Evolutionary conservation across 1,284 basidiomycete species (phyloP).

Genomic region (Cryptococcus deneoformans): DNA sequence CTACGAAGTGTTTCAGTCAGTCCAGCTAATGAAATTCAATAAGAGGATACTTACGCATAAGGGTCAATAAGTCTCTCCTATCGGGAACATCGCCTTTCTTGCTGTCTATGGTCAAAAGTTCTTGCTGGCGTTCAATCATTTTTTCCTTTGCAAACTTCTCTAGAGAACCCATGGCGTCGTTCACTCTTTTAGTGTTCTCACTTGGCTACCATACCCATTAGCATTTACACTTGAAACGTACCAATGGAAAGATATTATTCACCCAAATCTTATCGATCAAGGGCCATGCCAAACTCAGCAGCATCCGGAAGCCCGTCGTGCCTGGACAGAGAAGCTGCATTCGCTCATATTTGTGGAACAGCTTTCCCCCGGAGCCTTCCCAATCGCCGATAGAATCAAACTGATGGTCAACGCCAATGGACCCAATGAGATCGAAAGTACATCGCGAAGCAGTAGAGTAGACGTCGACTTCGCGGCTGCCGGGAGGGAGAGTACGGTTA

Average conservation of each 20-base stretch:
- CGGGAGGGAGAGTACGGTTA: not conserved
- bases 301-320: slow-evolving; percentile 6
- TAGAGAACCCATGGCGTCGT: slow-evolving; percentile 22
- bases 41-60: slow-evolving; percentile 20
- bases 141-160: slow-evolving; percentile 15
- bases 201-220: slow-evolving; percentile 16
- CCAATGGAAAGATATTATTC: slow-evolving; percentile 3
- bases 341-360: slow-evolving; percentile 23
- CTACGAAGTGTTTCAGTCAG: slow-evolving; percentile 4
- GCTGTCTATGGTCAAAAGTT: slow-evolving; percentile 13
- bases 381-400: slow-evolving; percentile 19
- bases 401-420: slow-evolving; percentile 18
- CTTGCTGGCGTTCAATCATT: slow-evolving; percentile 17
- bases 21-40: no score
- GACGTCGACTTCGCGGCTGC: slow-evolving; percentile 1
- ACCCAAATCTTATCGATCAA: slow-evolving; percentile 21
- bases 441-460: slow-evolving; percentile 10
- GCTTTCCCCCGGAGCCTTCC: slow-evolving; percentile 18
- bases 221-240: not conserved
- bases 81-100: slow-evolving; percentile 13
- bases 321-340: slow-evolving; percentile 22
- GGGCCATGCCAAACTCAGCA: slow-evolving; percentile 15
- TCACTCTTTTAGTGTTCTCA: slow-evolving; percentile 18
- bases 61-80: slow-evolving; percentile 19
- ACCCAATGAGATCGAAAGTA: slow-evolving; percentile 27